Evolutionary conservation across 352 stramenopile species (phyloP).

Genomic region (Phytophthora colocasiae): DNA sequence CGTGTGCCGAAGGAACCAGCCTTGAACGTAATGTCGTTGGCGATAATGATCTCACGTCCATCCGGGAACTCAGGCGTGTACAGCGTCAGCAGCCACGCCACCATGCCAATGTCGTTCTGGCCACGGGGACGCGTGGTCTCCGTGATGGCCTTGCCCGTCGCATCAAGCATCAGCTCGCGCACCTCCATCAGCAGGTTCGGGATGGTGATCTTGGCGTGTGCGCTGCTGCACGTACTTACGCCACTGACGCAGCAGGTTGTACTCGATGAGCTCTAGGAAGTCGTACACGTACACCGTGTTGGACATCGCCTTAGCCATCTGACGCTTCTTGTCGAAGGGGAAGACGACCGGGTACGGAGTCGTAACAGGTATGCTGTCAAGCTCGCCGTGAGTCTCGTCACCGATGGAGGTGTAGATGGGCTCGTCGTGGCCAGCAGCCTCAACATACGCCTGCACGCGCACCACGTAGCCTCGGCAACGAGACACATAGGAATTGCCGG

Average conservation of each 20-base stretch:
- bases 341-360: no score
- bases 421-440: no score
- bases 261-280: constrained; percentile 98
- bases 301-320: constrained; percentile 75
- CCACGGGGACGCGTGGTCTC: constrained; percentile 66
- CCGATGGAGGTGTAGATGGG: no score
- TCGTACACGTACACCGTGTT: constrained; percentile 99
- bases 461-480: no score
- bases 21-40: constrained; percentile 99
- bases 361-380: no score
- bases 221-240: constrained; percentile 88
- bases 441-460: no score
- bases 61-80: constrained; percentile 98
- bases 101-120: no score
- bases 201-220: constrained; percentile 70
- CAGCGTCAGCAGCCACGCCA: constrained; percentile 86
- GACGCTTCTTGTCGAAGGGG: no score
- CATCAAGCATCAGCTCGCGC: constrained; percentile 94
- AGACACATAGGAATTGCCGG: no score
- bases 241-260: constrained; percentile 95
- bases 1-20: constrained; percentile 99
- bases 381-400: no score
- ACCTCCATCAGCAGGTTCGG: constrained; percentile 84
- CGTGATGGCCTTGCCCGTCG: constrained; percentile 72
- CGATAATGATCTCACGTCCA: constrained; percentile 98